Evolutionary conservation across 441 rosid genomes (phyloP).

Genomic region (Dalechampia spathulata): DNA sequence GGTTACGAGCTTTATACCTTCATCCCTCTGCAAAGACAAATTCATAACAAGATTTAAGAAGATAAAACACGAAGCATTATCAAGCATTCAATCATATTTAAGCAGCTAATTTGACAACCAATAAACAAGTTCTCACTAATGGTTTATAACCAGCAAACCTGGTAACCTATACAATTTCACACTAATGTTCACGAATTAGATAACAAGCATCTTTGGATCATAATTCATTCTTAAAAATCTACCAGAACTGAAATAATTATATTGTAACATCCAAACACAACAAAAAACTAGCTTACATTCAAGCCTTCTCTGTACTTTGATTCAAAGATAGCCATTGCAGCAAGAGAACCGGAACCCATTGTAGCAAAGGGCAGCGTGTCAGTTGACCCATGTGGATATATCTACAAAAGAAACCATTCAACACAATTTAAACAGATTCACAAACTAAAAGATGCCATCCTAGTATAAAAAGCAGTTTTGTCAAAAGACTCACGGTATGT

Average conservation of each 20-base stretch:
- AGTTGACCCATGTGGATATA: constrained; percentile 96
- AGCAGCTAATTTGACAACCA: not conserved
- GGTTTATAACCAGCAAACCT: not conserved
- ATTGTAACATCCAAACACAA: not conserved
- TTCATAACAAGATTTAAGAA: not conserved
- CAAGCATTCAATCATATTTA: not conserved
- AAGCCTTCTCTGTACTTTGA: constrained; percentile 87
- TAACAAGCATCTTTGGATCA: not conserved
- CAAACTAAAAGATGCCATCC: not conserved
- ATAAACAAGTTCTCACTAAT: too few relatives aligned
- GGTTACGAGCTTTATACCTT: constrained; percentile 69
- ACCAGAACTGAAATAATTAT: not conserved
- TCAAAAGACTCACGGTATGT: constrained; percentile 69
- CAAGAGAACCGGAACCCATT: constrained; percentile 99
- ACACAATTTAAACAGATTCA: constrained; percentile 8
- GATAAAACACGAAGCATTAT: not conserved
- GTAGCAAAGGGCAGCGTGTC: constrained; percentile 94
- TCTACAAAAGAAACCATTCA: constrained; percentile 37
- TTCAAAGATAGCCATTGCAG: constrained; percentile 94
- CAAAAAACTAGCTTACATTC: constrained; percentile 80
- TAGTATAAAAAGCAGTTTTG: not conserved
- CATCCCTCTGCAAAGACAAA: constrained; percentile 55
- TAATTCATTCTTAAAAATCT: not conserved
- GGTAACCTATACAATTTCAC: too few relatives aligned
- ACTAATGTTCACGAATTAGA: too few relatives aligned